A percentile compares a stretch with the other conserved stretches of the same genome.
These are phyloP conservation scores for Aspergillus puulaauensis DNA, from an alignment of 2,329 filamentous ascomycete genomes.

Conservation along the genomic window DNA sequence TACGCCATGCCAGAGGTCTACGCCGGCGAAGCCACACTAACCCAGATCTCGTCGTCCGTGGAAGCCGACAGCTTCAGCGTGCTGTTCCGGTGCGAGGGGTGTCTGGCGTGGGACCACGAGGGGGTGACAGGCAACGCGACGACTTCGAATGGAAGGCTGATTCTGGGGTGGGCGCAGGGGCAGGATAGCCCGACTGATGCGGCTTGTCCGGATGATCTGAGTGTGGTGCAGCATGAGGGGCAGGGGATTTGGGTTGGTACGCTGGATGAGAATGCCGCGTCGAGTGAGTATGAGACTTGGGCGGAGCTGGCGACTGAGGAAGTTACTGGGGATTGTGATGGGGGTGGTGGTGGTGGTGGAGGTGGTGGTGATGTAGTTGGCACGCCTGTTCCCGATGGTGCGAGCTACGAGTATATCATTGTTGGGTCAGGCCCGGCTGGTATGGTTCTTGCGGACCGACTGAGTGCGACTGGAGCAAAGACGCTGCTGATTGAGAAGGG, in stretches of 20 bases:
- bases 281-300: slow-evolving; percentile 36
- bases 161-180: slow-evolving; percentile 60
- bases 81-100: slow-evolving; percentile 65
- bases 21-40: slow-evolving; percentile 61
- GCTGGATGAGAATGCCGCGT: slow-evolving; percentile 45
- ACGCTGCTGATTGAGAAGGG: slow-evolving; percentile 65
- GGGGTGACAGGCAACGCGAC: slow-evolving; percentile 45
- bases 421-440: slow-evolving; percentile 50
- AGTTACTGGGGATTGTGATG: slow-evolving; percentile 14
- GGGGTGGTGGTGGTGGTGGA: background rate
- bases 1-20: slow-evolving; percentile 62
- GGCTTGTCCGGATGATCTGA: slow-evolving; percentile 45
- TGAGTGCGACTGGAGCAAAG: slow-evolving; percentile 64
- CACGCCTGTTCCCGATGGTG: slow-evolving; percentile 11
- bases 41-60: slow-evolving; percentile 58
- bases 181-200: slow-evolving; percentile 41
- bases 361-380: background rate
- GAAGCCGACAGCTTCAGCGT: slow-evolving; percentile 60
- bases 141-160: slow-evolving; percentile 46
- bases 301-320: slow-evolving; percentile 25
- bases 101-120: slow-evolving; percentile 54
- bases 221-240: slow-evolving; percentile 57
- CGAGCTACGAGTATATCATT: slow-evolving; percentile 44
- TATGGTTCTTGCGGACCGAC: slow-evolving; percentile 58
- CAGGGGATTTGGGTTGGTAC: slow-evolving; percentile 54